Evolutionary conservation across 163 green algal genomes (phyloP), one percentile per base, ranked within the genome.

Genomic region (Smithsoniella earleae): DNA sequence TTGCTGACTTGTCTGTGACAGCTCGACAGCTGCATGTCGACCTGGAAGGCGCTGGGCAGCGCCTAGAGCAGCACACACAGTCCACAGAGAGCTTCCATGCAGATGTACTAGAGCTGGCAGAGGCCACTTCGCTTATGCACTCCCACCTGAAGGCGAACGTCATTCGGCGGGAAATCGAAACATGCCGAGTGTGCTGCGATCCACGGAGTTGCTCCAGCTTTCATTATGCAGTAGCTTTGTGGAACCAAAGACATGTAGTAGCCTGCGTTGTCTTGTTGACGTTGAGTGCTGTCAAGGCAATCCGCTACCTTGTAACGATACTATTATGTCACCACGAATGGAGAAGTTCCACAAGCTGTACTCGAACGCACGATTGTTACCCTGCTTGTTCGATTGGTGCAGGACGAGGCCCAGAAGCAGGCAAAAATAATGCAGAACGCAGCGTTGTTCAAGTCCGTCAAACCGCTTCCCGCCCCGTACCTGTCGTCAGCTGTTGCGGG

Each of bases 361-460:
- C n/a, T n/a, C n/a, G n/a, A n/a, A n/a, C n/a, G n/a, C n/a, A n/a
- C n/a, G n/a, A n/a, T n/a, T n/a, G n/a, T n/a, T n/a, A n/a, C n/a
- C n/a, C n/a, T n/a, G n/a, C n/a, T n/a, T n/a, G n/a, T n/a, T n/a
- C n/a, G n/a, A n/a, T 1, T 25, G 13, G 0, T 64, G 49, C 49
- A 64, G 49, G 49, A 64, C 49, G 49, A 64, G 13, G 6, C 49
- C 6, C 49, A 64, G 49, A 64, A 64, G 13, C 49, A 64, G 49
- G 49, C 49, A 25, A 64, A 64, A 27, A 64, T 64, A 6, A 64
- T 64, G 49, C 25, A 64, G 49, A 25, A 64, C 49, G 6, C 49
- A 18, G 25, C 31, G 25, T 27, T 64, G 49, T 64, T 64, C 49
- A 64, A 64, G 49, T 64, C 49, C 25, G 33, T 64, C 25, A 25